These are phyloP conservation scores for Aspergillus phoenicis DNA, from an alignment of 2,329 filamentous ascomycete genomes.

Conservation along the genomic window DNA sequence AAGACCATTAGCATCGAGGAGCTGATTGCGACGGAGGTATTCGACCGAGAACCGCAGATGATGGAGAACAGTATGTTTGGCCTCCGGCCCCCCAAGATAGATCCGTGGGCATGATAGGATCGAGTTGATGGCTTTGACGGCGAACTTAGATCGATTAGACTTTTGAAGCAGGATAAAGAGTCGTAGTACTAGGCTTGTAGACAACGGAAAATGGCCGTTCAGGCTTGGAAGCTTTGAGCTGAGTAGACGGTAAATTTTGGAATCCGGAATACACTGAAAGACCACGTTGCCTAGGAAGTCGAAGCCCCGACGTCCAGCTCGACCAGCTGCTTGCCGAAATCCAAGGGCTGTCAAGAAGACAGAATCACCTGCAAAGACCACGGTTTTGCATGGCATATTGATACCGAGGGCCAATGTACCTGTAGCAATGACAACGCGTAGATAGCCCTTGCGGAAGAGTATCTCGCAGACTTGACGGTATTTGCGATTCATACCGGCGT, in stretches of 20 bases:
- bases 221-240: conserved; percentile 73
- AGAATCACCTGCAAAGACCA: conserved; percentile 74
- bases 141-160: conserved; percentile 65
- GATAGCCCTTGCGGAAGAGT: conserved; percentile 45
- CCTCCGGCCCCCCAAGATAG: conserved; percentile 69
- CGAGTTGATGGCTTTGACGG: conserved; percentile 64
- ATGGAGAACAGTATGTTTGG: conserved; percentile 70
- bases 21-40: conserved; percentile 69
- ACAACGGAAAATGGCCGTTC: conserved; percentile 76
- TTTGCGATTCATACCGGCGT: conserved; percentile 75
- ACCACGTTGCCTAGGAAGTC: conserved; percentile 80
- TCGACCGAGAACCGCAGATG: conserved; percentile 81
- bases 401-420: conserved; percentile 76
- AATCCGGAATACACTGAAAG: conserved; percentile 66
- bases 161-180: conserved; percentile 68
- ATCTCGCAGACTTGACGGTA: conserved; percentile 66
- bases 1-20: conserved; percentile 62
- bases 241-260: conserved; percentile 68
- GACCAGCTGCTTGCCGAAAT: conserved; percentile 74
- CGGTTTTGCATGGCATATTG: conserved; percentile 83
- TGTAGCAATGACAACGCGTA: conserved; percentile 72
- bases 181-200: conserved; percentile 70
- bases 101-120: conserved; percentile 70
- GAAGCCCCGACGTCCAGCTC: conserved; percentile 78
- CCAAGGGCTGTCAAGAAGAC: conserved; percentile 73